Evolutionary conservation across 768 basidiomycete genomes (phyloP).

Genomic region (Rhodocollybia butyracea): DNA sequence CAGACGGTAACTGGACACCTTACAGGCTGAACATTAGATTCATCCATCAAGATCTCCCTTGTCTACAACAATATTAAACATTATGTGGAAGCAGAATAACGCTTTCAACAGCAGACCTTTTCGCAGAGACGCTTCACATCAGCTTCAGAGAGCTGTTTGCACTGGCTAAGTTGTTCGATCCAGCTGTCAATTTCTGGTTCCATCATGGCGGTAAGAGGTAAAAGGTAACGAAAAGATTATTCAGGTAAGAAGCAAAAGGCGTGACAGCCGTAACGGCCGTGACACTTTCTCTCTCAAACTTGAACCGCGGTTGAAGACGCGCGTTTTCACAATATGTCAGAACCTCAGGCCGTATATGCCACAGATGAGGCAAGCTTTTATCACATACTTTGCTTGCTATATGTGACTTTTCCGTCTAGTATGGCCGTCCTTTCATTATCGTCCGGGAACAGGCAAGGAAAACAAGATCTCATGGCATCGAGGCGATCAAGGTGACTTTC

Average conservation of each 20-base stretch:
- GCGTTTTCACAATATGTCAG: slow-evolving; percentile 33
- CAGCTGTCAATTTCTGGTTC: slow-evolving; percentile 90
- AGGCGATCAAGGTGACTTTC: slow-evolving; percentile 83
- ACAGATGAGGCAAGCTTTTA: slow-evolving; percentile 78
- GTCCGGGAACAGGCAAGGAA: slow-evolving; percentile 91
- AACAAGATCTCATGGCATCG: slow-evolving; percentile 86
- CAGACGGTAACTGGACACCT: slow-evolving; percentile 99
- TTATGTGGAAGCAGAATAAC: slow-evolving; percentile 9
- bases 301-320: slow-evolving; percentile 27
- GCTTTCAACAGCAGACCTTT: slow-evolving; percentile 64
- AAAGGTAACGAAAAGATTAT: neutral
- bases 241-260: neutral
- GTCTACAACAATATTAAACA: slow-evolving; percentile 52
- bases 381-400: neutral
- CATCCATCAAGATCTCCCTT: slow-evolving; percentile 97
- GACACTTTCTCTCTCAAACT: neutral
- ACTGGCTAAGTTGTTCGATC: slow-evolving; percentile 95
- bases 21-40: slow-evolving; percentile 98
- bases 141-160: slow-evolving; percentile 92
- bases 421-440: slow-evolving; percentile 97
- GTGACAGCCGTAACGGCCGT: neutral
- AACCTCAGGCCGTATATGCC: slow-evolving; percentile 71
- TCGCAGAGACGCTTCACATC: slow-evolving; percentile 99
- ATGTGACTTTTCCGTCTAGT: slow-evolving; percentile 41
- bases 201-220: slow-evolving; percentile 25